phyloP scores from a whole-genome alignment of 495 filamentous ascomycete genomes.

The Xylaria venustula region DNA sequence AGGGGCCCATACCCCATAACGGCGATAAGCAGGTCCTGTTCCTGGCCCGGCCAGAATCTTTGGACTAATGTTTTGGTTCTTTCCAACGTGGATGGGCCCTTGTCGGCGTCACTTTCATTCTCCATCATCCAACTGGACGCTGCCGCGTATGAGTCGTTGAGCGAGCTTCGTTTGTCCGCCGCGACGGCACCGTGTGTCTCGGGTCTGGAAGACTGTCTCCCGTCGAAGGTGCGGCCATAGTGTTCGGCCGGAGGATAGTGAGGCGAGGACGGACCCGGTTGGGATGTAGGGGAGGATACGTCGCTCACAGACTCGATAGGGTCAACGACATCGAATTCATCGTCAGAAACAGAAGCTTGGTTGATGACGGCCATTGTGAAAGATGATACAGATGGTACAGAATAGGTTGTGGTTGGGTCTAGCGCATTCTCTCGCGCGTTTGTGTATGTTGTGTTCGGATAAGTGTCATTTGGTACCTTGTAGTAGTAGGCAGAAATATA shows the following conservation, averaged over 20 bases:
- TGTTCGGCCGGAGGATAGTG: not conserved
- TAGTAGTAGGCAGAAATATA: no score
- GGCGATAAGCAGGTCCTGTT: slow-evolving; percentile 22
- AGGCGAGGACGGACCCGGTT: not conserved
- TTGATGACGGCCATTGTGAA: not conserved
- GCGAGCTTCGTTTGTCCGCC: not conserved
- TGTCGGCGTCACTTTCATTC: not conserved
- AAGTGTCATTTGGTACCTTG: no score
- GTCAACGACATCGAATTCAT: slow-evolving; percentile 12
- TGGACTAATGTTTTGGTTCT: slow-evolving; percentile 6
- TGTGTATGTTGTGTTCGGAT: no score
- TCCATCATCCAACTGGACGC: not conserved
- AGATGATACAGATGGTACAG: no score
- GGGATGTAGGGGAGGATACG: not conserved
- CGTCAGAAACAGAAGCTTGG: not conserved
- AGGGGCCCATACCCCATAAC: slow-evolving; percentile 25
- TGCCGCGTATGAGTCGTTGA: not conserved
- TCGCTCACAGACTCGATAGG: slow-evolving; percentile 2
- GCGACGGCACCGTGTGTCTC: not conserved
- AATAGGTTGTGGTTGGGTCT: no score
- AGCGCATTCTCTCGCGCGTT: no score
- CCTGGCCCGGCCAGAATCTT: slow-evolving; percentile 3
- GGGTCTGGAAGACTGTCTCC: not conserved
- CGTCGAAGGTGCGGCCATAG: not conserved
- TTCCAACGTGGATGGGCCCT: not conserved